These are phyloP conservation scores for Adiantum capillusveneris DNA, from an alignment of 75 land plant species.

Conservation along the genomic window DNA sequence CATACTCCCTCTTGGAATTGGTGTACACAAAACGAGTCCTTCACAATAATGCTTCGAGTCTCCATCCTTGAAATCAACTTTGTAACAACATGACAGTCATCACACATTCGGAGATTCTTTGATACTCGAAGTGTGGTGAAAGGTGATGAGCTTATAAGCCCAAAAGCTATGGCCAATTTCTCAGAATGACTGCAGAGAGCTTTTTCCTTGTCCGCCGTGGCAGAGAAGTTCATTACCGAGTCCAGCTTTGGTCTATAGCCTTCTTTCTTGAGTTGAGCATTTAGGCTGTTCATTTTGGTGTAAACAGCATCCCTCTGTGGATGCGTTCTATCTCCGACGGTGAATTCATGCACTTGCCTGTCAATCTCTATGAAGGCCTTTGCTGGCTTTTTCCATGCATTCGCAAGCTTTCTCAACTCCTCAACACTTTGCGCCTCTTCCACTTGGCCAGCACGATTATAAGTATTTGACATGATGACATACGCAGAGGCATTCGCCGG, in stretches of 20 bases:
- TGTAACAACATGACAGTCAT: slow-evolving; percentile 10
- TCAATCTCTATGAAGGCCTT: slow-evolving; percentile 42
- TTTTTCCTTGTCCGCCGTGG: slow-evolving; percentile 29
- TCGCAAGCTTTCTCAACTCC: slow-evolving; percentile 2
- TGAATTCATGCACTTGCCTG: slow-evolving; percentile 37
- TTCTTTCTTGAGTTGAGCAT: slow-evolving; percentile 3
- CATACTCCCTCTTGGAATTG: slow-evolving; percentile 12
- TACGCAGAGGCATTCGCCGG: background rate
- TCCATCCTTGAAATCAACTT: slow-evolving; percentile 8
- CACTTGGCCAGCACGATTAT: background rate
- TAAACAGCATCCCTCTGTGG: slow-evolving; percentile 24
- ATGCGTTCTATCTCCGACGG: slow-evolving; percentile 29
- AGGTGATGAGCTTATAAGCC: slow-evolving; percentile 9
- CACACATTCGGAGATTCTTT: slow-evolving; percentile 15
- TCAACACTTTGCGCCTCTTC: background rate
- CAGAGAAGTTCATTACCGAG: slow-evolving; percentile 23
- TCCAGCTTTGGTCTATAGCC: slow-evolving; percentile 29
- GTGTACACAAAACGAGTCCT: slow-evolving; percentile 10
- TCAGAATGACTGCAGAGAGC: slow-evolving; percentile 24
- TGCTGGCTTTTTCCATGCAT: slow-evolving; percentile 39
- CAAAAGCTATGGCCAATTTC: slow-evolving; percentile 26
- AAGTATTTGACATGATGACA: background rate
- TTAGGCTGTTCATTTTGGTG: slow-evolving; percentile 20
- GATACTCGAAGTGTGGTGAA: background rate
- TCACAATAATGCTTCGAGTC: slow-evolving; percentile 9